Evolutionary conservation across 352 stramenopile species (phyloP).

Genomic region (Aphanomyces invadans): DNA sequence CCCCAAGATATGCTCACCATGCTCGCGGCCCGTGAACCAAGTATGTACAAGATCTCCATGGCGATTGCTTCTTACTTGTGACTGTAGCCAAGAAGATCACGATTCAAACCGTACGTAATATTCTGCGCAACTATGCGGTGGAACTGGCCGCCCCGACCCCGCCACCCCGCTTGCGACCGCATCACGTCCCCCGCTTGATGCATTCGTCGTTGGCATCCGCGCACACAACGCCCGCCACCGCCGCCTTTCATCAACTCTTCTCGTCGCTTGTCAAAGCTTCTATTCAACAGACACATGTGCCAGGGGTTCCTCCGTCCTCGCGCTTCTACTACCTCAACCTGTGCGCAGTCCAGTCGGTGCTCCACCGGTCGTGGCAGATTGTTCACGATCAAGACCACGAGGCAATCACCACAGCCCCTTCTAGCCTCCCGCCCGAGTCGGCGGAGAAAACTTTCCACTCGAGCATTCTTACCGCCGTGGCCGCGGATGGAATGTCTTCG

Average conservation of each 20-base stretch:
- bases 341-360: conserved; percentile 12
- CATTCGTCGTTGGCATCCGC: background rate
- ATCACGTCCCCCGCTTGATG: background rate
- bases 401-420: background rate
- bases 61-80: background rate
- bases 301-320: background rate
- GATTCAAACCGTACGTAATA: conserved; percentile 15
- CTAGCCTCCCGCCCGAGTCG: background rate
- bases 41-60: background rate
- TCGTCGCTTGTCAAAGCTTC: conserved; percentile 2
- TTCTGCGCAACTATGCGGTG: conserved; percentile 23
- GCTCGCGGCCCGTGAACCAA: conserved; percentile 6
- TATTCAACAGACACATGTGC: background rate
- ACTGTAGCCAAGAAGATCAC: conserved; percentile 22
- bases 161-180: background rate
- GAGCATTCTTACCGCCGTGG: conserved; percentile 16
- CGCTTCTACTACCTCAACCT: conserved; percentile 23
- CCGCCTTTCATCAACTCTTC: conserved; percentile 18
- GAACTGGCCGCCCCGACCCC: background rate
- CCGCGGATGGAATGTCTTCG: background rate
- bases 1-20: conserved; percentile 17
- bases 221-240: too few species aligned
- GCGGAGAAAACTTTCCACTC: conserved; percentile 15
- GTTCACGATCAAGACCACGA: background rate
- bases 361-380: conserved; percentile 17